Base-by-base conservation (phyloP, 495 filamentous ascomycete species). In the Lindgomyces ingoldianus region DNA sequence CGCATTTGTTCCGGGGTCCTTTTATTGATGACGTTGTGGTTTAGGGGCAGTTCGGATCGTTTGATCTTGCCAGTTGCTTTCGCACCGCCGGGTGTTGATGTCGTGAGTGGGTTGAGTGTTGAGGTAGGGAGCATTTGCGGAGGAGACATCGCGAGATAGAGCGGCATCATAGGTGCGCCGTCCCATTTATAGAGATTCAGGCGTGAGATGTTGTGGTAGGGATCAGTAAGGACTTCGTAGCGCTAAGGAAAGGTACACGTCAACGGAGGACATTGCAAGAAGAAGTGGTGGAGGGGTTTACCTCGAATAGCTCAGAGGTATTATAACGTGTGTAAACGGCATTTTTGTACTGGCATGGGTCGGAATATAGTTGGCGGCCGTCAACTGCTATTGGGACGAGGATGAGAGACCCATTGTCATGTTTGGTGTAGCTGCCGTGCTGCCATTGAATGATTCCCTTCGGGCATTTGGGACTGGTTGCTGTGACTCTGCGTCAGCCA, bases 401-500 rank as follows among this genome's bases (percentile, higher is more conserved):
- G 11, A 73, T 74, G 27, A 93, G 73, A 9, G 84, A 86, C 30
- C 84, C 83, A 66, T 89, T 83, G 22, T 77, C 70, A 42, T 79
- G 77, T 54, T 83, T 69, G 2, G 72, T 75, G 69, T 83, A 90
- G 54, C 74, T 81, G 29, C 90, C 89, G 71, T 93, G 89, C 69
- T 93, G 89, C 81, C 85, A 93, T 73, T 91, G 89, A 79, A 91
- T 83, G 16, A 91, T 81, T 11, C 84, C 88, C 48, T 78, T 74
- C 0, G 89, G 87, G 71, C 89, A 93, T 50, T 74, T 69, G 14
- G 89, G 89, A 16, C 81, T 76, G 33, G 74, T 70, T 30, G 89
- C 89, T 91, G 54, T 24, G 56, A 22, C 16, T 3, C 14, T 48
- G 26, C 22, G 12, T 66, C 26, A 67, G 56, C 47, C 30, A 27